Conservation (phyloP, 805 yeast genomes). For the Metschnikowia lochheadii region DNA sequence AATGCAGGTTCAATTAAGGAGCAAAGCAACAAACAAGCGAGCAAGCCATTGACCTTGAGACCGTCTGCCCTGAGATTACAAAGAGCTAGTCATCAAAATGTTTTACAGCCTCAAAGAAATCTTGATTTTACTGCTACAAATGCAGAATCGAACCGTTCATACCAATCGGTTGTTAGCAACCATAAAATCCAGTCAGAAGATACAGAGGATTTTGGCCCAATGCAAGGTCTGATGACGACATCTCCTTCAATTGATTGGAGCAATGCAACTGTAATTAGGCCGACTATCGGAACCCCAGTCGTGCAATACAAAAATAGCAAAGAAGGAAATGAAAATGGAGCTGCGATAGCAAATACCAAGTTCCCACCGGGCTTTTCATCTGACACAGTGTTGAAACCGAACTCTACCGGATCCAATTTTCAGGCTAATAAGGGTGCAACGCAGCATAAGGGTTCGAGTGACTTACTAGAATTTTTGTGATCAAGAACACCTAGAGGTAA, state of each 20-base stretch:
- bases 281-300: background rate
- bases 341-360: conserved; percentile 6
- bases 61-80: conserved; percentile 3
- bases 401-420: conserved; percentile 9
- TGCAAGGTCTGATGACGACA: background rate
- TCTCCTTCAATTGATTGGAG: conserved; percentile 3
- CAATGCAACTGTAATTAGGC: background rate
- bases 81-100: background rate
- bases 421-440: background rate
- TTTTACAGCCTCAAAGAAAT: background rate
- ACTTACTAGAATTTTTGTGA: conserved; percentile 1
- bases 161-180: background rate
- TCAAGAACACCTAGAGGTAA: background rate
- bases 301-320: background rate
- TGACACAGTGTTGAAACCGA: conserved; percentile 25
- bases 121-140: conserved; percentile 11
- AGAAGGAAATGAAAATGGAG: background rate
- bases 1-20: background rate
- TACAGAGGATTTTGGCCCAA: background rate
- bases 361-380: conserved; percentile 35
- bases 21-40: background rate
- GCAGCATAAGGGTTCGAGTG: background rate
- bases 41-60: conserved; percentile 9
- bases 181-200: background rate
- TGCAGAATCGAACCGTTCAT: background rate